Conservation (phyloP, 1,139 yeast genomes). For the Debaryomyces robertsiae region DNA sequence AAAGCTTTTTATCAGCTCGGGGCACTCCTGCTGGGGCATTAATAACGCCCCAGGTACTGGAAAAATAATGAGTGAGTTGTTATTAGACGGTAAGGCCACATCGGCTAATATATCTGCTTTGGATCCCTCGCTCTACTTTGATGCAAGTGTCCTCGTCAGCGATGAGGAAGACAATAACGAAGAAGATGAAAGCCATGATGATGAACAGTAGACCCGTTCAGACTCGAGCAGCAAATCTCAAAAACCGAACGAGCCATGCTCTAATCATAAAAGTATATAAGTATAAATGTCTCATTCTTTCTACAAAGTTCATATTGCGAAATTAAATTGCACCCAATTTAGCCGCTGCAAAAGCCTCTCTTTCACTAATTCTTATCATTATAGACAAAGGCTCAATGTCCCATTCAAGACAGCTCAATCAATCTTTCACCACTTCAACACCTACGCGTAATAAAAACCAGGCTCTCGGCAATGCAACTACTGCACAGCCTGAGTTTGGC, state of each 20-base stretch:
- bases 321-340: conserved; percentile 8
- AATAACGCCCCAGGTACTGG: conserved; percentile 98
- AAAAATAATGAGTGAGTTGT: conserved; percentile 81
- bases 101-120: conserved; percentile 80
- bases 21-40: conserved; percentile 98
- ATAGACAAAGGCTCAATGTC: too few relatives aligned
- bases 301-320: too few relatives aligned
- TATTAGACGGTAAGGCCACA: conserved; percentile 79
- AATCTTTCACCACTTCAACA: conserved; percentile 4
- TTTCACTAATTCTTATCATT: background rate
- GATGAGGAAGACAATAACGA: conserved; percentile 29
- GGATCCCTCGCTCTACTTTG: conserved; percentile 85
- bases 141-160: conserved; percentile 57
- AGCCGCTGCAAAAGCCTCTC: conserved; percentile 3
- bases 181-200: conserved; percentile 13
- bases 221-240: background rate
- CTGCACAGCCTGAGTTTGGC: background rate
- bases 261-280: too few relatives aligned
- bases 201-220: background rate
- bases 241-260: too few relatives aligned
- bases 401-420: background rate
- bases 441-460: conserved; percentile 7
- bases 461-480: background rate
- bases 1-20: conserved; percentile 79
- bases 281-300: too few relatives aligned